Percentiles rank a stretch among this genome's conserved stretches.
phyloP scores from a whole-genome alignment of 192 early-diverging fungal genomes.

The Dissophora ornata region DNA sequence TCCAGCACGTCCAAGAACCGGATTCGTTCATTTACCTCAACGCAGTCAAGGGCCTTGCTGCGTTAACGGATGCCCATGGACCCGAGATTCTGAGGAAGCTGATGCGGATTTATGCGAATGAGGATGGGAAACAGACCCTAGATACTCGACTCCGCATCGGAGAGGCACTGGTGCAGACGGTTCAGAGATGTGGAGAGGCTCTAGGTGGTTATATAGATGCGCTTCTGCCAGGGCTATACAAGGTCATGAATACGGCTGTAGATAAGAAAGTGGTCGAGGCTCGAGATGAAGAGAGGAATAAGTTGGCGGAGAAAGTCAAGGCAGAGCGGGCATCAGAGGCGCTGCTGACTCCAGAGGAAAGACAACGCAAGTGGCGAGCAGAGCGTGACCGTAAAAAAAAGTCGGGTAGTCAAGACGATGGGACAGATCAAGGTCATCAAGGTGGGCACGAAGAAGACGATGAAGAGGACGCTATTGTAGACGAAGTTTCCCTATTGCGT shows the following conservation, averaged over 20 bases:
- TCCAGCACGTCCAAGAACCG: conserved; percentile 77
- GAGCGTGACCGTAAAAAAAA: conserved; percentile 1
- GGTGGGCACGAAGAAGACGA: conserved; percentile 6
- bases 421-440: no score
- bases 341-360: conserved; percentile 33
- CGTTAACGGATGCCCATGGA: conserved; percentile 86
- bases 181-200: conserved; percentile 82
- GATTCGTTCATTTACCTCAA: conserved; percentile 96
- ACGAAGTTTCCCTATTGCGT: conserved; percentile 51
- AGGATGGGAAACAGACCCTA: conserved; percentile 45
- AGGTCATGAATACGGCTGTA: conserved; percentile 46
- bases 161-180: conserved; percentile 88
- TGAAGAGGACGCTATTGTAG: conserved; percentile 15
- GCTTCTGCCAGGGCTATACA: conserved; percentile 36
- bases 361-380: conserved; percentile 33
- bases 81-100: conserved; percentile 74
- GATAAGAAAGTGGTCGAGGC: conserved; percentile 16
- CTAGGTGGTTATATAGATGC: conserved; percentile 76
- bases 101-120: conserved; percentile 71
- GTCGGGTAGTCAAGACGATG: neutral
- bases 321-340: conserved; percentile 27
- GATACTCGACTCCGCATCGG: conserved; percentile 86
- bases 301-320: conserved; percentile 9
- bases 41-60: conserved; percentile 86
- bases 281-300: conserved; percentile 19